phyloP scores from a whole-genome alignment of 768 basidiomycete genomes.

The Suillus sp. region DNA sequence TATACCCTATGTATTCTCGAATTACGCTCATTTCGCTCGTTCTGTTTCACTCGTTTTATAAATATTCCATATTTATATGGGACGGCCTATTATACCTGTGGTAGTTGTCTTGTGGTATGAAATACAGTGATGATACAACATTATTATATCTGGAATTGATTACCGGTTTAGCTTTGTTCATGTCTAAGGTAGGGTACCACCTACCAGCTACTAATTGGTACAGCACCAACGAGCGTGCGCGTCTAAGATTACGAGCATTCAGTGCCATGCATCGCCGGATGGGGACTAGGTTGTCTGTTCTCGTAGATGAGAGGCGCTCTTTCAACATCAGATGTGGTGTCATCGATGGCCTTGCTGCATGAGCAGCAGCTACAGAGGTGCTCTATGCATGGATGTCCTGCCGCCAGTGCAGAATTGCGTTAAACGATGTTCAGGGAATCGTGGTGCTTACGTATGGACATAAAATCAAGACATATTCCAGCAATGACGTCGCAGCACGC shows the following conservation, averaged over 20 bases:
- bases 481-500: constrained; percentile 26
- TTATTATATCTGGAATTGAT: neutral
- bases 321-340: constrained; percentile 14
- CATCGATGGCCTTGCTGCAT: constrained; percentile 9
- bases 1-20: neutral
- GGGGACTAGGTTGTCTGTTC: constrained; percentile 24
- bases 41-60: neutral
- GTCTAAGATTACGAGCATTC: neutral
- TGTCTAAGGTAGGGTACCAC: neutral
- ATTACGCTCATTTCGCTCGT: neutral
- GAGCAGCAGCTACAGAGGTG: constrained; percentile 26
- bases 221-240: neutral
- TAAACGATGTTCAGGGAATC: neutral
- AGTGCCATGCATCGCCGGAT: constrained; percentile 27
- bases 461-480: constrained; percentile 27
- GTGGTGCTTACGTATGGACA: constrained; percentile 24
- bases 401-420: neutral
- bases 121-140: constrained; percentile 1
- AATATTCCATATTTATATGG: neutral
- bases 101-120: neutral
- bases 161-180: neutral
- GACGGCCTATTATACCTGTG: neutral
- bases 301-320: constrained; percentile 24
- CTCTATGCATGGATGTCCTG: constrained; percentile 28
- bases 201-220: neutral